phyloP scores from a whole-genome alignment of 495 filamentous ascomycete species.

The Pseudomonodictys pantanalensis region DNA sequence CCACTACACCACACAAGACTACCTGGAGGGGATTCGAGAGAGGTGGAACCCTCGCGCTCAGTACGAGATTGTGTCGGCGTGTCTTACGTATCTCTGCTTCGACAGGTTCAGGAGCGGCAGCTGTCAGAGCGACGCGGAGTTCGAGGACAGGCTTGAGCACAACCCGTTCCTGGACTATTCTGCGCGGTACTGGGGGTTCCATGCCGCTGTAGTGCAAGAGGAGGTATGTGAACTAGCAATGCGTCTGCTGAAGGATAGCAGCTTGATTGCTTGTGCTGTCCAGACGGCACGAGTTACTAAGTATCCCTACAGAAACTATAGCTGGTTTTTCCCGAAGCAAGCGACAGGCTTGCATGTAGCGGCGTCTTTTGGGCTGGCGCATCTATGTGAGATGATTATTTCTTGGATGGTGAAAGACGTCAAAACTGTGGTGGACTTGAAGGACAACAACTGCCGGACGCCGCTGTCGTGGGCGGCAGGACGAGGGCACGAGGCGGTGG shows the following conservation, averaged over 20 bases:
- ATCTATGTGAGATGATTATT: background rate
- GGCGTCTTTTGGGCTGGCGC: background rate
- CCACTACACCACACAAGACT: constrained; percentile 55
- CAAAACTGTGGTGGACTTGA: background rate
- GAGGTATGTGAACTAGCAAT: constrained; percentile 15
- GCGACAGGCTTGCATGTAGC: background rate
- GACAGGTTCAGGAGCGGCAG: constrained; percentile 36
- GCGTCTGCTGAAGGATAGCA: background rate
- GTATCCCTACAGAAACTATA: background rate
- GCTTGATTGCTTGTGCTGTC: background rate
- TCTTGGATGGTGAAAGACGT: background rate
- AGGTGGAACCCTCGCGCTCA: constrained; percentile 43
- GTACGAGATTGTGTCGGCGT: constrained; percentile 39
- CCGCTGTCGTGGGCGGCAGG: background rate
- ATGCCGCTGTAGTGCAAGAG: constrained; percentile 37
- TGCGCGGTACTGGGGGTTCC: constrained; percentile 47
- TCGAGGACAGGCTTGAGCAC: constrained; percentile 31
- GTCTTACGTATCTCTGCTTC: constrained; percentile 49
- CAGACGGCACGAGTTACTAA: background rate
- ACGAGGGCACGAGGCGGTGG: background rate
- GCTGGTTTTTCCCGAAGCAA: background rate
- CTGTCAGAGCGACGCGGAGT: constrained; percentile 34
- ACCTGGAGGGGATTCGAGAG: constrained; percentile 44
- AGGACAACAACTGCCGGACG: background rate
- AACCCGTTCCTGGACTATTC: constrained; percentile 47